A percentile compares a stretch with the other conserved stretches of the same genome.
Evolutionary conservation across 495 filamentous ascomycete species (phyloP).

Genomic region (Aspergillus panamensis): DNA sequence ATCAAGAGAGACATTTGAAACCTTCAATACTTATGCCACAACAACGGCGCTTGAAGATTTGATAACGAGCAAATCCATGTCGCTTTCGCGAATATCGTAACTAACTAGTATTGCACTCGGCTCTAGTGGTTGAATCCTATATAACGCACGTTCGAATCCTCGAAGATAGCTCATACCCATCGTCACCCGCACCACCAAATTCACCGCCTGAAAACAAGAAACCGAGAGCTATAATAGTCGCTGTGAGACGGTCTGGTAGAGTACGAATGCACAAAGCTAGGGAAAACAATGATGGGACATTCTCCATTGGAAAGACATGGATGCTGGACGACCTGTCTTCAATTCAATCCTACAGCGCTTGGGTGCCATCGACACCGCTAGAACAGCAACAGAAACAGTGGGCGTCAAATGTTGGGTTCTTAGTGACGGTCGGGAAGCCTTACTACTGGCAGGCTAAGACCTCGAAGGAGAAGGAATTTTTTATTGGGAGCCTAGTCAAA

Average conservation of each 20-base stretch:
- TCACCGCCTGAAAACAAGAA: conserved; percentile 74
- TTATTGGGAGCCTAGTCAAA: conserved; percentile 90
- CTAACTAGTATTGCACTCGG: conserved; percentile 17
- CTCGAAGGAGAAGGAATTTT: conserved; percentile 95
- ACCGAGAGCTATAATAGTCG: conserved; percentile 81
- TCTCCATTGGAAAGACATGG: conserved; percentile 99
- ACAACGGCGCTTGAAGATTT: background rate
- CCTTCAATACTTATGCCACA: background rate
- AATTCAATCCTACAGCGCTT: conserved; percentile 72
- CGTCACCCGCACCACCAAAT: conserved; percentile 74
- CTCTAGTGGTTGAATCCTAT: conserved; percentile 82
- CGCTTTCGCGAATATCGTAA: background rate
- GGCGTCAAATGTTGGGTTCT: conserved; percentile 77
- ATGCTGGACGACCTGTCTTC: conserved; percentile 78
- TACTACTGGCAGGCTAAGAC: conserved; percentile 96
- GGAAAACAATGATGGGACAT: conserved; percentile 88
- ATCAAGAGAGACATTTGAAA: background rate
- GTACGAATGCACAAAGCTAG: conserved; percentile 95
- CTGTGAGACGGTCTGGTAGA: conserved; percentile 85
- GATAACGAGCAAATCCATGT: background rate
- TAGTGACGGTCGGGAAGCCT: conserved; percentile 85
- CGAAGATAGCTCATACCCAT: conserved; percentile 82
- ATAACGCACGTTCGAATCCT: conserved; percentile 91
- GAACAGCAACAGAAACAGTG: conserved; percentile 69
- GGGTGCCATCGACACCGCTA: conserved; percentile 46